phyloP scores from a whole-genome alignment of 768 basidiomycete genomes.

The Podaxis carcinomalis region DNA sequence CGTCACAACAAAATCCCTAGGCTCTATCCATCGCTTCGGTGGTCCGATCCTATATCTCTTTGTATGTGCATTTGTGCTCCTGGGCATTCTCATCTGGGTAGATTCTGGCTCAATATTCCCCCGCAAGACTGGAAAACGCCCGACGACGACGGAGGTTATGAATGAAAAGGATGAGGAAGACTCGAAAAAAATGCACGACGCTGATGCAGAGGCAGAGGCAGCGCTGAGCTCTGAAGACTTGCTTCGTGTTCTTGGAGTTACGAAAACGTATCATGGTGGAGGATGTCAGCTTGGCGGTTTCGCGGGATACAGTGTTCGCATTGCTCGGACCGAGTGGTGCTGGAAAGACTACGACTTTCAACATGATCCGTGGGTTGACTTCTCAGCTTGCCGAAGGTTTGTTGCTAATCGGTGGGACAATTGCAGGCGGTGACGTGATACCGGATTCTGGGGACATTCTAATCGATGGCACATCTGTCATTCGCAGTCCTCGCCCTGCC shows the following conservation, averaged over 20 bases:
- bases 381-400: neutral
- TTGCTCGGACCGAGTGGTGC: slow-evolving; percentile 81
- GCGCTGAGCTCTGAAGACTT: slow-evolving; percentile 48
- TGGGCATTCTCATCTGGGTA: slow-evolving; percentile 63
- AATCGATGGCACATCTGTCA: slow-evolving; percentile 63
- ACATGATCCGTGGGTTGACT: slow-evolving; percentile 61
- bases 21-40: slow-evolving; percentile 57
- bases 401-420: neutral
- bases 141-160: neutral
- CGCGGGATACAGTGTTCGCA: slow-evolving; percentile 60
- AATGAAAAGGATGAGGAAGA: slow-evolving; percentile 7
- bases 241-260: slow-evolving; percentile 58
- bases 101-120: slow-evolving; percentile 62
- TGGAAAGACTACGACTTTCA: slow-evolving; percentile 80
- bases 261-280: slow-evolving; percentile 66
- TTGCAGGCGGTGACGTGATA: slow-evolving; percentile 60
- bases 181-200: slow-evolving; percentile 39
- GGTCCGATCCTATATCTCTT: slow-evolving; percentile 76
- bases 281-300: slow-evolving; percentile 66
- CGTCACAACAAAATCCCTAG: slow-evolving; percentile 43
- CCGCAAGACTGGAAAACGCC: slow-evolving; percentile 27
- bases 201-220: slow-evolving; percentile 46
- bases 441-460: slow-evolving; percentile 67
- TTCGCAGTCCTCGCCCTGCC: slow-evolving; percentile 58
- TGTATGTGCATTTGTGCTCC: slow-evolving; percentile 51